These are phyloP conservation scores for Globisporangium mamillatum DNA, from an alignment of 352 stramenopile genomes.

Conservation along the genomic window DNA sequence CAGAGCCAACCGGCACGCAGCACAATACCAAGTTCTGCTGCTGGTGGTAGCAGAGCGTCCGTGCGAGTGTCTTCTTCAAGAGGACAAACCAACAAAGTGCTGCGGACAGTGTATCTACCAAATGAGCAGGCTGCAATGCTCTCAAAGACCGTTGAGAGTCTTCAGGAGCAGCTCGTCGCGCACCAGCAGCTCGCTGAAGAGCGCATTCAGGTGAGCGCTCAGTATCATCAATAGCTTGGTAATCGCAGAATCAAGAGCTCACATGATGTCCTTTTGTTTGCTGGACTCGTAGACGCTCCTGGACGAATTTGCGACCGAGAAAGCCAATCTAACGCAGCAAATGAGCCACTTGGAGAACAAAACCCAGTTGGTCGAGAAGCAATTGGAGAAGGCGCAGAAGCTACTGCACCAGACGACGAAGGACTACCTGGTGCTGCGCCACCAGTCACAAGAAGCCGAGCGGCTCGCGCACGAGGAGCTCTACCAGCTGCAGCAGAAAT, in stretches of 20 bases:
- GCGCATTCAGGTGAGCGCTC: conserved; percentile 46
- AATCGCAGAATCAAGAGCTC: neutral
- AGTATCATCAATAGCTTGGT: neutral
- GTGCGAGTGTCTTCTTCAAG: conserved; percentile 18
- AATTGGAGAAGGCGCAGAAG: conserved; percentile 53
- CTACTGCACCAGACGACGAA: conserved; percentile 69
- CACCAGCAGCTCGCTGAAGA: conserved; percentile 57
- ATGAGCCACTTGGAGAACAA: conserved; percentile 36
- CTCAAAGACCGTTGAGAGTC: conserved; percentile 42
- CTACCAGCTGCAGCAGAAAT: conserved; percentile 35
- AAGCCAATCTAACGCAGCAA: conserved; percentile 42
- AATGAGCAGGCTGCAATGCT: conserved; percentile 62
- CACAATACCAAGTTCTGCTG: conserved; percentile 5
- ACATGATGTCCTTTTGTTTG: neutral
- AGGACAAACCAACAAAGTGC: conserved; percentile 33
- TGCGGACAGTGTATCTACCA: conserved; percentile 79
- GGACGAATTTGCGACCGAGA: conserved; percentile 56
- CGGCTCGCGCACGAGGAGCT: conserved; percentile 61
- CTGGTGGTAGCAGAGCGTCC: conserved; percentile 14
- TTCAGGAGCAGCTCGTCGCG: conserved; percentile 58
- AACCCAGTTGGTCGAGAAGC: conserved; percentile 33
- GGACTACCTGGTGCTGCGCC: conserved; percentile 72
- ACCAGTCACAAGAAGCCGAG: conserved; percentile 63
- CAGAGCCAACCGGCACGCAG: neutral
- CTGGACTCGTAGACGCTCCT: conserved; percentile 32